phyloP scores from a whole-genome alignment of 352 stramenopile species.

The Globisporangium rhizosaccharum region DNA sequence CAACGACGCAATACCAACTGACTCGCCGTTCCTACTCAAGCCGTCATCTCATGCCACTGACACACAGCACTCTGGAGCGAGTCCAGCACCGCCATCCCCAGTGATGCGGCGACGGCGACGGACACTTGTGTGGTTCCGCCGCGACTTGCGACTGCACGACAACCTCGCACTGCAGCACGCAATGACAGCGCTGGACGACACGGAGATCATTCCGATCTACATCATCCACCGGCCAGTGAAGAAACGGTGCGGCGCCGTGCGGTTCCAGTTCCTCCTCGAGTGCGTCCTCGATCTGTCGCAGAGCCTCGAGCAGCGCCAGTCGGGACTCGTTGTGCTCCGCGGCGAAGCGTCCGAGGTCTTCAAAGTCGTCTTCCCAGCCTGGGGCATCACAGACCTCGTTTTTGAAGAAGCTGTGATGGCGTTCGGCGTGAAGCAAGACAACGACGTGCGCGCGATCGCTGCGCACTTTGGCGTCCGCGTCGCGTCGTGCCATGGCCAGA shows the following conservation, averaged over 20 bases:
- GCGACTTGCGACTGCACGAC: conserved; percentile 94
- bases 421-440: conserved; percentile 41
- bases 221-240: conserved; percentile 77
- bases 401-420: conserved; percentile 56
- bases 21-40: conserved; percentile 1
- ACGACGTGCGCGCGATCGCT: conserved; percentile 33
- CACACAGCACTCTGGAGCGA: not conserved
- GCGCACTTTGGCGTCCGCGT: conserved; percentile 29
- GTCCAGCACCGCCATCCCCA: not conserved
- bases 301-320: conserved; percentile 25
- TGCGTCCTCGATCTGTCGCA: conserved; percentile 72
- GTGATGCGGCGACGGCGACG: conserved; percentile 12
- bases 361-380: conserved; percentile 38
- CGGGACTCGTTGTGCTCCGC: conserved; percentile 45
- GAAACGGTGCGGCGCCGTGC: conserved; percentile 54
- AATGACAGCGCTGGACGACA: conserved; percentile 21
- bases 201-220: conserved; percentile 72
- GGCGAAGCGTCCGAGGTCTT: conserved; percentile 59
- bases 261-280: conserved; percentile 92
- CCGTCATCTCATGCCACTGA: not conserved
- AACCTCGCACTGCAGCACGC: conserved; percentile 88
- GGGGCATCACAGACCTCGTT: conserved; percentile 64
- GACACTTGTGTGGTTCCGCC: conserved; percentile 90
- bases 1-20: not conserved
- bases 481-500: conserved; percentile 30